Percentiles rank a stretch among this genome's conserved stretches.
Evolutionary conservation across 495 filamentous ascomycete genomes (phyloP).

Genomic region (Trypethelium eluteriae): DNA sequence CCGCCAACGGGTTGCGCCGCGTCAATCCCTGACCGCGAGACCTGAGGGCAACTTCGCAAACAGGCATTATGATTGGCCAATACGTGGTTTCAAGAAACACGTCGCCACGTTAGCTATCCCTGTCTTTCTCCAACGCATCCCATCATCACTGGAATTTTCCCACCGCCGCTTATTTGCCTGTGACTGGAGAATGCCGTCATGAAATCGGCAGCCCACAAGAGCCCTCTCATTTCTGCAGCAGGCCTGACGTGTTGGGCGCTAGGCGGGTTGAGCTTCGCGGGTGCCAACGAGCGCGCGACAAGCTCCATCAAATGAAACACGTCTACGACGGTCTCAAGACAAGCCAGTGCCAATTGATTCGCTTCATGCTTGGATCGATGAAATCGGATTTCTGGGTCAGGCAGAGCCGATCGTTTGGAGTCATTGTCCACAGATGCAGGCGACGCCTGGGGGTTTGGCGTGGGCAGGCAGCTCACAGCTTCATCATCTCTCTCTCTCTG

Average conservation of each 20-base stretch:
- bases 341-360: constrained; percentile 4
- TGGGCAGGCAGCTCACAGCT: background rate
- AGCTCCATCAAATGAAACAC: constrained; percentile 10
- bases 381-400: constrained; percentile 7
- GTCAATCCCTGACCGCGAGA: background rate
- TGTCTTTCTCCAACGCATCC: background rate
- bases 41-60: background rate
- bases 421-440: background rate
- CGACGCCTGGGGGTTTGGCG: background rate
- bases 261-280: background rate
- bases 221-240: constrained; percentile 11
- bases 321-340: constrained; percentile 6
- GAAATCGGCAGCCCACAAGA: background rate
- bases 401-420: constrained; percentile 9
- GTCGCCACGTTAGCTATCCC: constrained; percentile 9
- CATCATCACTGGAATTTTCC: background rate
- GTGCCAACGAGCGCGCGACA: background rate
- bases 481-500: background rate
- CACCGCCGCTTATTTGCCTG: background rate
- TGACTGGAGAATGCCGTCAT: background rate
- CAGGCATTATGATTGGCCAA: background rate
- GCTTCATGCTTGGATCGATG: constrained; percentile 4
- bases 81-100: constrained; percentile 4
- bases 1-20: background rate
- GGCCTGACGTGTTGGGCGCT: constrained; percentile 10